phyloP scores from a whole-genome alignment of 768 basidiomycete genomes.

The Naganishia friedmannii region DNA sequence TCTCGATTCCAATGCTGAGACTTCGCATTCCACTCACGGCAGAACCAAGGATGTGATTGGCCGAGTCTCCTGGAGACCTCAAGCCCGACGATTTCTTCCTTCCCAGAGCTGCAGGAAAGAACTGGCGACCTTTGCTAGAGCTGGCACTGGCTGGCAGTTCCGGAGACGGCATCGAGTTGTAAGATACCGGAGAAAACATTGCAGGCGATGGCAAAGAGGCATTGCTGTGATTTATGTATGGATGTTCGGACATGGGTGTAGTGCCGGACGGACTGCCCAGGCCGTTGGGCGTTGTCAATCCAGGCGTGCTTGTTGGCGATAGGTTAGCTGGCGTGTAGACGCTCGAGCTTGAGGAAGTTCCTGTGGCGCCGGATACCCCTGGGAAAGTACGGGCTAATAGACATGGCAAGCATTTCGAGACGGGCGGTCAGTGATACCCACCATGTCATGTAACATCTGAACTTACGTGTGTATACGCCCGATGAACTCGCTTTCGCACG shows the following conservation, averaged over 20 bases:
- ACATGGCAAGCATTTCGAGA: not conserved
- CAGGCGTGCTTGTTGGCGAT: constrained; percentile 4
- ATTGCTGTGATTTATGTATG: not conserved
- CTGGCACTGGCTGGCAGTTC: not conserved
- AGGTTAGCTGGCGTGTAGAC: constrained; percentile 10
- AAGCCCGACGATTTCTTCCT: constrained; percentile 11
- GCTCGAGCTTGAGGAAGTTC: not conserved
- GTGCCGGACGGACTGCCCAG: not conserved
- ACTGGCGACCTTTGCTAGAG: not conserved
- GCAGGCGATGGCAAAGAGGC: not conserved
- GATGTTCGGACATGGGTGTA: not conserved
- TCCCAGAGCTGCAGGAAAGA: constrained; percentile 7
- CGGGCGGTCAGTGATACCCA: not conserved
- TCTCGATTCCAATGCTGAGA: constrained; percentile 16
- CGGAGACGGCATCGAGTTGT: not conserved
- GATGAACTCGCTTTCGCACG: constrained; percentile 28
- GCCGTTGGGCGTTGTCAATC: constrained; percentile 12
- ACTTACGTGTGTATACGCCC: constrained; percentile 36
- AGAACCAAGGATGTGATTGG: not conserved
- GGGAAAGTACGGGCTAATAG: constrained; percentile 25
- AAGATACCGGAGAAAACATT: constrained; percentile 8
- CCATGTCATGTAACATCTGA: not conserved
- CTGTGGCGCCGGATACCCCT: constrained; percentile 6
- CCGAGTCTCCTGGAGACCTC: not conserved
- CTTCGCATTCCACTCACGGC: constrained; percentile 15